Evolutionary conservation across 345 rosid genomes (phyloP), one percentile per base, ranked within the genome.

Genomic region (Murraya paniculata): DNA sequence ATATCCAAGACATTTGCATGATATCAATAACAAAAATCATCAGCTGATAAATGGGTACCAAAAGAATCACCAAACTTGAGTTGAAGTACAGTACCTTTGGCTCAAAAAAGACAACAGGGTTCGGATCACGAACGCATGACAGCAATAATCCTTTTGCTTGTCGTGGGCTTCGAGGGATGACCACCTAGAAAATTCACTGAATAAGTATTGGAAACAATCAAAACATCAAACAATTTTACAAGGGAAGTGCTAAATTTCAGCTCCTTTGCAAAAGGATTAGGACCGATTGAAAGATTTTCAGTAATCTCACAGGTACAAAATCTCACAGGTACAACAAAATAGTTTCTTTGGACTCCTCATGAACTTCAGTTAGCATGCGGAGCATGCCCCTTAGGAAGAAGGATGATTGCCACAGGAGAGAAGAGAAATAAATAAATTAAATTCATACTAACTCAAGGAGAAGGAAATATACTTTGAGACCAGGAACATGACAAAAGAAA

Each of bases 401-500:
- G 11, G n/a, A 35, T 58, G 14, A 24, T 72, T 13, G 4, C 33
- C 1, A 53, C 9, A 38, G 25, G 21, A 50, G 50, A 36, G 14
- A 31, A 28, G n/a, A 65, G 59, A 48, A 36, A 28, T 58, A 45
- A 61, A 35, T 45, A 45, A 45, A 45, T 45, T 45, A 13, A 64
- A 16, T 30, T 70, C 61, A 60, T 82, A 77, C 13, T 24, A 74
- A 48, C 53, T 33, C 18, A 60, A 24, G 14, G 36, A 66, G 77
- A 72, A 48, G 64, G 71, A 61, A 64, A 71, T 55, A 64, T 87
- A 89, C 97, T 86, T 95, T 95, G 85, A 95, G 86, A 82, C 97
- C 99, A 48, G 97, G 98, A 75, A 92, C 95, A 76, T 93, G 99
- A 79, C 99, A 92, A 70, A 95, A 95, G 89, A 95, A 93, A 79